Base-by-base conservation (phyloP, 495 filamentous ascomycete genomes). In the Bathelium albidoporum region DNA sequence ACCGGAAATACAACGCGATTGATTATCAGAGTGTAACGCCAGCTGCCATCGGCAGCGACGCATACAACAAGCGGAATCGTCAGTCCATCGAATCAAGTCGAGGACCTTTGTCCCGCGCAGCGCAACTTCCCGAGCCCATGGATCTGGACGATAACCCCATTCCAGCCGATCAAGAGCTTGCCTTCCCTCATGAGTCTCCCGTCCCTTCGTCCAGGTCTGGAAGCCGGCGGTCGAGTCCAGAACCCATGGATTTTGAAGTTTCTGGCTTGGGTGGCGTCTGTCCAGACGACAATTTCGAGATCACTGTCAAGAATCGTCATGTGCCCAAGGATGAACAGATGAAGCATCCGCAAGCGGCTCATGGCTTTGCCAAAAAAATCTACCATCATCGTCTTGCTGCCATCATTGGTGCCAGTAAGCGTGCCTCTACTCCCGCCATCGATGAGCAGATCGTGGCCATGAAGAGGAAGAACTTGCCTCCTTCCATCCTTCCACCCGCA, bases 281-380 rank as follows among this genome's bases (percentile, higher is more conserved):
- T 53, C 86, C 86, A 1, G 81, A 82, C 45, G 87, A 90, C 71
- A 83, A 89, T 65, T 89, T 89, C 68, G 72, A 77, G 2, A 72
- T 89, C 31, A 67, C 78, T 22, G 83, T 88, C 4, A 70, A 76
- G 34, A 82, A 81, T 1, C 75, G 77, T 20, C 79, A 82, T 55
- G 52, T 34, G 24, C 65, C 61, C 2, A 62, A 64, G 20, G 39
- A 62, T 22, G 44, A 67, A 26, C 45, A 55, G 29, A 32, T 10
- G 36, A 49, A 24, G 34, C n/a, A 31, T 39, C 55, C 43, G 10
- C 39, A 60, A n/a, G 53, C 49, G 10, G n/a, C 18, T 26, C n/a
- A 59, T 20, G 39, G 9, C 64, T 63, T 60, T 44, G 26, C 39
- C 14, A 52, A 62, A 11, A 65, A 65, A 44, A 63, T 55, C 16